Evolutionary conservation across 345 rosid genomes (phyloP).

Genomic region (Populus nigra): DNA sequence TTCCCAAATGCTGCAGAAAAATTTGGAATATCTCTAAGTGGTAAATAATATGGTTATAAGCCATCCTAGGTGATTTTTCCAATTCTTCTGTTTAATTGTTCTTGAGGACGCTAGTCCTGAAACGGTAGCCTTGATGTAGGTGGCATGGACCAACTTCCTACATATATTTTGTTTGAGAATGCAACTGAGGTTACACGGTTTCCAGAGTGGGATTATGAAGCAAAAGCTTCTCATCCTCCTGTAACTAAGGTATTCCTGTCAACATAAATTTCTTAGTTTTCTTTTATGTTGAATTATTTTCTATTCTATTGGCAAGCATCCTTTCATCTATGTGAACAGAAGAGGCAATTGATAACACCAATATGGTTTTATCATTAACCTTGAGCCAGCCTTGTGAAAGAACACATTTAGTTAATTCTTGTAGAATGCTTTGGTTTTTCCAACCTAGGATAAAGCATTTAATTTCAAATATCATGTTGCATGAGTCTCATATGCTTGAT

Average conservation of each 20-base stretch:
- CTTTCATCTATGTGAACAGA: background rate
- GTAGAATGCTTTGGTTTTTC: background rate
- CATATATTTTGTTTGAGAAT: slow-evolving; percentile 75
- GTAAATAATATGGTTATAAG: slow-evolving; percentile 24
- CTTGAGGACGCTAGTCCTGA: background rate
- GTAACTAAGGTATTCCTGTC: slow-evolving; percentile 58
- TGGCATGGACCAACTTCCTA: slow-evolving; percentile 77
- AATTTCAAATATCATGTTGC: background rate
- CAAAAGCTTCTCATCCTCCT: slow-evolving; percentile 49
- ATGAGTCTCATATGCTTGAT: background rate
- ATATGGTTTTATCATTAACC: background rate
- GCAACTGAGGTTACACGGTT: slow-evolving; percentile 70
- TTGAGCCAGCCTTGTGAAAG: background rate
- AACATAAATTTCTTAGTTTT: background rate
- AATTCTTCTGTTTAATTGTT: slow-evolving; percentile 8
- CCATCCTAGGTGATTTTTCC: background rate
- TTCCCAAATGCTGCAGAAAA: slow-evolving; percentile 83
- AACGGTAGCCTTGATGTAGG: slow-evolving; percentile 36
- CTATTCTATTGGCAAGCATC: too few relatives aligned
- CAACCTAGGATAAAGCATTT: background rate
- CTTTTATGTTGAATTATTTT: background rate
- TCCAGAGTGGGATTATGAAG: slow-evolving; percentile 71
- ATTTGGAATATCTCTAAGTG: slow-evolving; percentile 84
- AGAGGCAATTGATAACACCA: background rate
- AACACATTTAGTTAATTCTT: background rate